These are phyloP conservation scores for Cutaneotrichosporon sp. DNA, from an alignment of 1,284 basidiomycete genomes.

Conservation along the genomic window DNA sequence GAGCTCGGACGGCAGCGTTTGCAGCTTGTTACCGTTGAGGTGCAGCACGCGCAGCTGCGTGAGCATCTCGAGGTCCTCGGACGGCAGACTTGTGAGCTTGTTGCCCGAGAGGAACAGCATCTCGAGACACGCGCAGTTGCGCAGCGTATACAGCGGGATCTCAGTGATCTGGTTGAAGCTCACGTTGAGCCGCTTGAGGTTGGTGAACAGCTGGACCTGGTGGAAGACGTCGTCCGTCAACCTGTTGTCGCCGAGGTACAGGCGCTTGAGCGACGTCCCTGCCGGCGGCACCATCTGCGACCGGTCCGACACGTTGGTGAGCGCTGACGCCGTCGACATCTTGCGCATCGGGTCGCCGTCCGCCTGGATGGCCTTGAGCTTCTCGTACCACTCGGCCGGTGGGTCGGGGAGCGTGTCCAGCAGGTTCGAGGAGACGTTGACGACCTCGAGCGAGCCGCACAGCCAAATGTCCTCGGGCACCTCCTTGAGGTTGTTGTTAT, in stretches of 20 bases:
- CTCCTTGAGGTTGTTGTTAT: conserved; percentile 85
- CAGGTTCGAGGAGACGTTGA: conserved; percentile 91
- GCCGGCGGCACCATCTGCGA: conserved; percentile 22
- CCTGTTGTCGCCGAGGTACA: conserved; percentile 89
- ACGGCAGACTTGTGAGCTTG: conserved; percentile 83
- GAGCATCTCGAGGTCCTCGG: conserved; percentile 77
- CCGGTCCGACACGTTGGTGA: conserved; percentile 57
- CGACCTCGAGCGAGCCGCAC: conserved; percentile 69
- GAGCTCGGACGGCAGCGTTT: conserved; percentile 88
- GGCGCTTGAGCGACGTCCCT: conserved; percentile 49
- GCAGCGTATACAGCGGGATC: conserved; percentile 75
- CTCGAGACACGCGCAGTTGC: conserved; percentile 67
- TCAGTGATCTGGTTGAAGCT: conserved; percentile 96
- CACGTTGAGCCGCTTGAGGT: conserved; percentile 82
- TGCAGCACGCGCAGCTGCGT: conserved; percentile 72
- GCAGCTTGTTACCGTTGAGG: conserved; percentile 91
- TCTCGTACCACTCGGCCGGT: conserved; percentile 48
- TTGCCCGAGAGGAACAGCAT: conserved; percentile 94
- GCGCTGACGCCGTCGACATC: conserved; percentile 55
- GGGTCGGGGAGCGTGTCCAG: conserved; percentile 73
- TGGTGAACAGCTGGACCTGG: conserved; percentile 70
- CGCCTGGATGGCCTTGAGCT: conserved; percentile 21
- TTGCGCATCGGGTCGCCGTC: conserved; percentile 27
- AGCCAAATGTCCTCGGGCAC: conserved; percentile 81
- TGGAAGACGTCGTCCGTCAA: conserved; percentile 80